Base-by-base conservation (phyloP, 768 basidiomycete species). In the Daedalea quercina region DNA sequence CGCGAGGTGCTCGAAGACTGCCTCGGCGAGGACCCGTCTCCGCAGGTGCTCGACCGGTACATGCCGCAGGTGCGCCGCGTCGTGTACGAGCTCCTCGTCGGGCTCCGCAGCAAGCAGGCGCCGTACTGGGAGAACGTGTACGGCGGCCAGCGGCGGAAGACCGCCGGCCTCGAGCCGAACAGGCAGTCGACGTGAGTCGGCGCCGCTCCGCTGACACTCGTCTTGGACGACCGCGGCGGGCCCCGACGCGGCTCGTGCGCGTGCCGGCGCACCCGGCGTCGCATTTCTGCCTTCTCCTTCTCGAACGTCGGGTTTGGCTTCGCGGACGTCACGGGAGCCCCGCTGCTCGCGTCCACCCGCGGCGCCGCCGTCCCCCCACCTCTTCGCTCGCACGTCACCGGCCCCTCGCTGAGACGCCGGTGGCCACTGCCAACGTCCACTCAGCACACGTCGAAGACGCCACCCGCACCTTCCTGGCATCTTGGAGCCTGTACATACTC, bases 1-100 rank as follows among this genome's bases (percentile, higher is more conserved):
- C 71, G 75, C 28, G 42, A 59, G 2, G 68, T 65, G 19, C 69
- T 77, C 31, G 75, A 77, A 50, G 65, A 65, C n/a, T 73, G 74
- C 51, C 69, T 77, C 17, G 75, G 74, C 23, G 76, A 77, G 48
- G 58, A 62, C 3, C 63, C 75, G 1, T 72, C 73, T 2, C 61
- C 60, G 17, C 58, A 57, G 9, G 58, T 61, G 13, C 58, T 76
- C 50, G 67, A 67, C 44, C 64, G 57, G 20, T 74, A 74, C 58
- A 60, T 70, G 63, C 74, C 75, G 41, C 55, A 58, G 24, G 63
- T 76, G 33, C 71, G 72, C 20, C 61, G 62, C 9, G 60, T 70
- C 24, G 55, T 76, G 25, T 61, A 60, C 44, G 58, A 68, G n/a
- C 65, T 77, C 44, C 66, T 77, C n/a, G 65, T 64, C 17, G 74